Conservation (phyloP, 495 filamentous ascomycete genomes). For the Collariella sp. region DNA sequence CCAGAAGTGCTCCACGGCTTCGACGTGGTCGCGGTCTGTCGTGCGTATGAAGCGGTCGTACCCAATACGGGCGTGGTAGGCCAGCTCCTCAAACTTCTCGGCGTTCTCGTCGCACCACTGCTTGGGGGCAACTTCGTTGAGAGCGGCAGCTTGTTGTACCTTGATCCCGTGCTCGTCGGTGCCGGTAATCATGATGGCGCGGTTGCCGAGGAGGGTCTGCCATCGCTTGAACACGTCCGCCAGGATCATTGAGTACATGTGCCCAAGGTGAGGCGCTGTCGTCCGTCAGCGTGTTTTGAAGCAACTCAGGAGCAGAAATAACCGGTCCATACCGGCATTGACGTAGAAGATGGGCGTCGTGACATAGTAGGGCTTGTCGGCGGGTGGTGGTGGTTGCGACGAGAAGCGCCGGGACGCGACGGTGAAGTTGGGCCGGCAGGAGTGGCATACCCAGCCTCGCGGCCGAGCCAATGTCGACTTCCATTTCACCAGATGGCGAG, state of each 20-base stretch:
- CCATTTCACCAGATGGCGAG: slow-evolving; percentile 13
- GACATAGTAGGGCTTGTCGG: slow-evolving; percentile 83
- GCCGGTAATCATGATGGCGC: slow-evolving; percentile 73
- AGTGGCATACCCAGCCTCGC: slow-evolving; percentile 17
- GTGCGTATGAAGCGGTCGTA: slow-evolving; percentile 88
- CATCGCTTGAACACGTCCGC: slow-evolving; percentile 89
- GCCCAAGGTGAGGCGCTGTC: slow-evolving; percentile 84
- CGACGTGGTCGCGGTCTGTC: slow-evolving; percentile 69
- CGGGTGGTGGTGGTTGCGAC: slow-evolving; percentile 2
- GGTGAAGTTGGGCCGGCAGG: slow-evolving; percentile 7
- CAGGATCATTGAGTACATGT: slow-evolving; percentile 87
- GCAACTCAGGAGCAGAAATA: background rate
- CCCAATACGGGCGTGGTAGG: slow-evolving; percentile 54
- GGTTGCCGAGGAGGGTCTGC: slow-evolving; percentile 62
- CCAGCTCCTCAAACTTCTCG: slow-evolving; percentile 59
- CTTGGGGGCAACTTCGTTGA: slow-evolving; percentile 46
- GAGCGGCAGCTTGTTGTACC: slow-evolving; percentile 75
- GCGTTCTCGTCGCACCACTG: slow-evolving; percentile 54
- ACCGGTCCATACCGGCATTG: slow-evolving; percentile 66
- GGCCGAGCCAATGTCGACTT: slow-evolving; percentile 11
- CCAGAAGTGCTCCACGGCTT: slow-evolving; percentile 91
- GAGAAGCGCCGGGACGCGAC: slow-evolving; percentile 8
- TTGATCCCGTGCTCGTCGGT: slow-evolving; percentile 99
- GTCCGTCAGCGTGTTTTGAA: slow-evolving; percentile 15
- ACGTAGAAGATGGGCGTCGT: slow-evolving; percentile 99